Base-by-base conservation (phyloP, 441 rosid species). In the Aleurites moluccanus region DNA sequence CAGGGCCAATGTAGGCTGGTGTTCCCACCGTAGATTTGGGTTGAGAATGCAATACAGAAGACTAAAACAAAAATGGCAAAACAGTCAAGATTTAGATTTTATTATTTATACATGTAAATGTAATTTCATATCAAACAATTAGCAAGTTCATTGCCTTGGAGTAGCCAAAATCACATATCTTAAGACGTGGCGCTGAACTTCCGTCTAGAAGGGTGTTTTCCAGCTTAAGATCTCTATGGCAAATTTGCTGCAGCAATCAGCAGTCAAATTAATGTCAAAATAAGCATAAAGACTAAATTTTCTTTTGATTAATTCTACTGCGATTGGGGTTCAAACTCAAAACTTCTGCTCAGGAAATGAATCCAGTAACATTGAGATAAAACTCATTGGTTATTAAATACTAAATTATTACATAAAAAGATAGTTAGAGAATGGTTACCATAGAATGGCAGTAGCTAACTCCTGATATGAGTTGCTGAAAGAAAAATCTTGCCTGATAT, bases 111-210 rank as follows among this genome's bases (percentile, higher is more conserved):
- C 10, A 20, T 23, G 14, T 27, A 21, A 69, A 56, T 50, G 3
- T n/a, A 27, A 16, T 60, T 60, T 3, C 9, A 61, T 23, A 10
- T 7, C 1, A 10, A 55, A 23, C 2, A 25, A 18, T 72, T 18
- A 60, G 69, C 60, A 4, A 49, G 68, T 66, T 77, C 18, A 30
- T 75, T 80, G 81, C 92, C 90, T 94, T 92, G 20, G 98, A 93
- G 81, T 89, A 92, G 61, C 98, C 99, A 25, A 94, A 94, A 57
- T 91, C 98, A 10, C 98, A 94, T 4, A 94, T 94, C 77, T 94
- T 94, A 23, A 94, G 88, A 0, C 88, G 89, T 1, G 97, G 95
- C 0, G 89, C 85, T 2, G 82, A 45, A 80, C 92, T 92, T 70
- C 92, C 94, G 75, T 92, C 97, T 38, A 94, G 62, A 21, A 94